Conservation (phyloP, 495 filamentous ascomycete genomes). For the Aspergillus bertholletiae region DNA sequence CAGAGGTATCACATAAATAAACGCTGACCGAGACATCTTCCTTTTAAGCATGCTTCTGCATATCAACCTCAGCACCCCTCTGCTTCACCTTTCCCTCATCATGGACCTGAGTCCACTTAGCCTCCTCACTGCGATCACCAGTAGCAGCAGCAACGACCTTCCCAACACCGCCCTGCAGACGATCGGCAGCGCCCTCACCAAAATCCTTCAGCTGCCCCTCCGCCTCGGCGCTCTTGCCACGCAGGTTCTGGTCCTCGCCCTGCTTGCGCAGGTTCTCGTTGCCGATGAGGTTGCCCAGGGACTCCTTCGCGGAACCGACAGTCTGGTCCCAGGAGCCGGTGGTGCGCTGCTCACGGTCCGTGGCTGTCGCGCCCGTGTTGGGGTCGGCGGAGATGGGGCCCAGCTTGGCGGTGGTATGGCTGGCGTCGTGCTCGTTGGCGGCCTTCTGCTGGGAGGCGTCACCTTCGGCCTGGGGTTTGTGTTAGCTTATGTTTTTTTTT, state of each 20-base stretch:
- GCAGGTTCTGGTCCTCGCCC: conserved; percentile 73
- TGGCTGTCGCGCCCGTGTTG: conserved; percentile 64
- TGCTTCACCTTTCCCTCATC: conserved; percentile 84
- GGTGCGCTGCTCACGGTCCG: conserved; percentile 68
- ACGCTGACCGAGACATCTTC: neutral
- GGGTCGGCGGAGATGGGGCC: conserved; percentile 63
- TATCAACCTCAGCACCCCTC: conserved; percentile 79
- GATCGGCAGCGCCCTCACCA: conserved; percentile 66
- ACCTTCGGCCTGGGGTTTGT: conserved; percentile 49
- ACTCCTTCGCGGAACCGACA: conserved; percentile 79
- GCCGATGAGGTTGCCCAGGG: conserved; percentile 70
- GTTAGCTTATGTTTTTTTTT: neutral
- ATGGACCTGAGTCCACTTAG: conserved; percentile 61
- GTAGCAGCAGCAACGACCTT: conserved; percentile 64
- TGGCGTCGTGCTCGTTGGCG: conserved; percentile 30
- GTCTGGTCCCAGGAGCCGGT: conserved; percentile 83
- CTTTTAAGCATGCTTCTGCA: conserved; percentile 26
- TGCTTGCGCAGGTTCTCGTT: conserved; percentile 68
- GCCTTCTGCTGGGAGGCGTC: conserved; percentile 48
- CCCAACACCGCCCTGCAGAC: conserved; percentile 69
- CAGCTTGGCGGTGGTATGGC: conserved; percentile 58
- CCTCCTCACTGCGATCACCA: conserved; percentile 64
- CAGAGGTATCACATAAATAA: neutral
- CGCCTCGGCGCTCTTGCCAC: conserved; percentile 80
- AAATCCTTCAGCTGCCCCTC: conserved; percentile 78